These are phyloP conservation scores for Borovskyia barvae DNA, from an alignment of 208 protist species.

Conservation along the genomic window DNA sequence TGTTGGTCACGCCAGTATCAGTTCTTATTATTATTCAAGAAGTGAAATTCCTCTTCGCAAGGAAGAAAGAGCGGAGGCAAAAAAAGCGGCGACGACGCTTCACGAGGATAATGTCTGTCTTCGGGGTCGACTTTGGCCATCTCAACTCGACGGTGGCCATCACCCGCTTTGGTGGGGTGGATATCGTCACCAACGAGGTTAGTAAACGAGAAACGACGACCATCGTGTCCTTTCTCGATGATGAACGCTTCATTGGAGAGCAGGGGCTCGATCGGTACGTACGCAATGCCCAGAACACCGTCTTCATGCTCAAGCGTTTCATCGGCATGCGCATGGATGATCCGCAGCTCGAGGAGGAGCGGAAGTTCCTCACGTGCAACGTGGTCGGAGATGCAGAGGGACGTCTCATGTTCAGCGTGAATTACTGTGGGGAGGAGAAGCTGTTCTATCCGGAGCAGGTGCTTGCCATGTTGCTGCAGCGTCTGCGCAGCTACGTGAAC, in stretches of 20 bases:
- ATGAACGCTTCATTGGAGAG: slow-evolving; percentile 91
- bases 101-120: slow-evolving; percentile 76
- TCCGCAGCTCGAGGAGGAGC: slow-evolving; percentile 54
- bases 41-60: not conserved
- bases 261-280: slow-evolving; percentile 77
- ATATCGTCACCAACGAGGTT: slow-evolving; percentile 91
- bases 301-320: slow-evolving; percentile 85
- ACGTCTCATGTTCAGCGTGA: slow-evolving; percentile 80
- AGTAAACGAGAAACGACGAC: slow-evolving; percentile 87
- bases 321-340: slow-evolving; percentile 86
- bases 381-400: slow-evolving; percentile 60
- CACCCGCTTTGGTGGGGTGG: slow-evolving; percentile 83
- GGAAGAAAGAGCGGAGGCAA: slow-evolving; percentile 6
- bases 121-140: slow-evolving; percentile 92
- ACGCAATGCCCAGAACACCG: slow-evolving; percentile 84
- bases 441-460: slow-evolving; percentile 91
- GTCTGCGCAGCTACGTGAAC: slow-evolving; percentile 81
- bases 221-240: slow-evolving; percentile 85
- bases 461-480: slow-evolving; percentile 89
- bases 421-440: slow-evolving; percentile 70
- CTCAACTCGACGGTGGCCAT: slow-evolving; percentile 86
- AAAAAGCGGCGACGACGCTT: not conserved
- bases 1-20: not conserved
- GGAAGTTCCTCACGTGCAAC: slow-evolving; percentile 59
- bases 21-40: not conserved